Evolutionary conservation across 345 rosid genomes (phyloP).

Genomic region (Balakata baccata): DNA sequence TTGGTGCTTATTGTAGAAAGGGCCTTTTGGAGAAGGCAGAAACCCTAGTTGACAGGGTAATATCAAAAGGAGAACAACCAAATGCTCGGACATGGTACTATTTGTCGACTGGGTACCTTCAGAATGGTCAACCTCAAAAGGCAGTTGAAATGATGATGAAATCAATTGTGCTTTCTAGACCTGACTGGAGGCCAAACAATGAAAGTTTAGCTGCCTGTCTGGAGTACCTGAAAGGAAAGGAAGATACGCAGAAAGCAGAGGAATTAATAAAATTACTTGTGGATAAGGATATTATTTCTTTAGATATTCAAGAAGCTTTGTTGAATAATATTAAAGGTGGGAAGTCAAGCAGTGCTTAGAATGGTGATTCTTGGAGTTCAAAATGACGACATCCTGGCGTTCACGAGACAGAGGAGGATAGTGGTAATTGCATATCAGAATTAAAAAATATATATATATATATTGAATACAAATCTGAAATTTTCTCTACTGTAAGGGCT

Average conservation of each 20-base stretch:
- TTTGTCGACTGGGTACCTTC: constrained; percentile 29
- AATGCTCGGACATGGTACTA: constrained; percentile 24
- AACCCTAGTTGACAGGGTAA: constrained; percentile 12
- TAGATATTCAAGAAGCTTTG: constrained; percentile 17
- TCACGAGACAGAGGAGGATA: background rate
- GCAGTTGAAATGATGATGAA: constrained; percentile 36
- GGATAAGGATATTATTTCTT: constrained; percentile 21
- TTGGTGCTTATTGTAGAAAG: constrained; percentile 28
- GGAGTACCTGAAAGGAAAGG: constrained; percentile 26
- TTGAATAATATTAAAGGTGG: constrained; percentile 16
- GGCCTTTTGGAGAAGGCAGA: constrained; percentile 39
- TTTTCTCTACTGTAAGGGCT: too few relatives aligned
- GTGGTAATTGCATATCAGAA: background rate
- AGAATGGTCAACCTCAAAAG: constrained; percentile 16
- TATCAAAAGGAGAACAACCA: constrained; percentile 26
- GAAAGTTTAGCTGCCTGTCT: constrained; percentile 27
- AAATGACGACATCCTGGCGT: background rate
- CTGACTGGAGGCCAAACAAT: constrained; percentile 16
- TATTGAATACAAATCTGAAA: background rate
- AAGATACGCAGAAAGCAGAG: constrained; percentile 20
- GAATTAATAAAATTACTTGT: constrained; percentile 23
- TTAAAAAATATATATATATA: too few relatives aligned
- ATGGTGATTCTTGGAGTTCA: background rate
- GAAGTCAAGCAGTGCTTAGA: background rate
- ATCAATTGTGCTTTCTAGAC: constrained; percentile 21